Evolutionary conservation across 371 early-diverging fungal genomes (phyloP).

Genomic region (Fennellomyces sp.): DNA sequence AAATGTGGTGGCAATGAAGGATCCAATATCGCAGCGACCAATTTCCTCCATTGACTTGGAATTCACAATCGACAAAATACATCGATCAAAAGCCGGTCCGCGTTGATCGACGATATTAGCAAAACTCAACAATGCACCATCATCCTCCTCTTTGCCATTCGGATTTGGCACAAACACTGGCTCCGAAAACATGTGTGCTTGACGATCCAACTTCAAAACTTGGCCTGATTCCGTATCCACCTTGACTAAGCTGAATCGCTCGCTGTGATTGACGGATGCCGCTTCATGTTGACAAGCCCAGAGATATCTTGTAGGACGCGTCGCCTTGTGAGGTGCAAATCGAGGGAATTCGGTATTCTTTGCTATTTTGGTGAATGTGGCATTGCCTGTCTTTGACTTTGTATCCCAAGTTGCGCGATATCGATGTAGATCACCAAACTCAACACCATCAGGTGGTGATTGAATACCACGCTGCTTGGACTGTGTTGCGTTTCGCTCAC

Average conservation of each 20-base stretch:
- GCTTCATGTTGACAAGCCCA: conserved; percentile 46
- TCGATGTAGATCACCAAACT: conserved; percentile 33
- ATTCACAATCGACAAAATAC: conserved; percentile 59
- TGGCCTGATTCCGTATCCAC: conserved; percentile 34
- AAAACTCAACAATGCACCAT: conserved; percentile 63
- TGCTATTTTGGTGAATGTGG: conserved; percentile 20
- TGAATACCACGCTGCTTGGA: conserved; percentile 17
- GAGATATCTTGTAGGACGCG: conserved; percentile 40
- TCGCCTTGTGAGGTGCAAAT: conserved; percentile 7
- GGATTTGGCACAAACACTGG: conserved; percentile 69
- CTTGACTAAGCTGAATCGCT: conserved; percentile 41
- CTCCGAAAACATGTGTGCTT: conserved; percentile 57
- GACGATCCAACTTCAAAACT: conserved; percentile 13
- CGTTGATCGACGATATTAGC: conserved; percentile 33
- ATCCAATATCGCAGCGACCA: conserved; percentile 50
- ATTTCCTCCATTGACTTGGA: conserved; percentile 56
- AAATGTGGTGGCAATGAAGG: conserved; percentile 52
- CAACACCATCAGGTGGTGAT: not conserved
- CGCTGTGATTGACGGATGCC: conserved; percentile 25
- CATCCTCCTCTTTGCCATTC: conserved; percentile 51
- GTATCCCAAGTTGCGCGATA: conserved; percentile 18
- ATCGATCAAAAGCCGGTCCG: conserved; percentile 31
- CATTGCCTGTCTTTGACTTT: conserved; percentile 13
- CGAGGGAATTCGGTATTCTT: conserved; percentile 56
- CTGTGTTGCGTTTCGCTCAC: conserved; percentile 21